phyloP scores from a whole-genome alignment of 768 basidiomycete genomes.

The Pleurotus cornucopiae region DNA sequence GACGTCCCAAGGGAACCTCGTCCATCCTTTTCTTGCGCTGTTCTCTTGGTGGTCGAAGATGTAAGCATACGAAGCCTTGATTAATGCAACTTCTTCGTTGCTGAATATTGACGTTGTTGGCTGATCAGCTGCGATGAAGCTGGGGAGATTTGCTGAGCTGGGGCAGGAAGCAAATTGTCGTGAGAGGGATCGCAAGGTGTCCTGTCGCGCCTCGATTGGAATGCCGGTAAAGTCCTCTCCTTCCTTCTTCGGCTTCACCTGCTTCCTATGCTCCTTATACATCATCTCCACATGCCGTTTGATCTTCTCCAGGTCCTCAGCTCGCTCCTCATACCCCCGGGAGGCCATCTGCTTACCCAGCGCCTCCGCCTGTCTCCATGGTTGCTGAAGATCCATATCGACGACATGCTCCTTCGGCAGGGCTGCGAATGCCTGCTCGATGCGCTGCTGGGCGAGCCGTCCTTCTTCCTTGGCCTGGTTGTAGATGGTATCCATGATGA shows the following conservation, averaged over 20 bases:
- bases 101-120: conserved; percentile 9
- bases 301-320: conserved; percentile 32
- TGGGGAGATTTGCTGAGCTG: conserved; percentile 14
- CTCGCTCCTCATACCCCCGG: conserved; percentile 15
- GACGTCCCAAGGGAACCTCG: conserved; percentile 48
- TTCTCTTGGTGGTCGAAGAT: conserved; percentile 24
- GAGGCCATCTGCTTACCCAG: conserved; percentile 17
- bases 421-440: conserved; percentile 4
- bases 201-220: conserved; percentile 43
- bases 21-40: conserved; percentile 15
- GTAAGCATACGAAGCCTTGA: conserved; percentile 49
- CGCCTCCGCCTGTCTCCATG: conserved; percentile 30
- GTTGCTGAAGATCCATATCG: conserved; percentile 24
- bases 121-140: not conserved
- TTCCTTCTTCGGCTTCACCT: not conserved
- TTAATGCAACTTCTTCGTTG: conserved; percentile 25
- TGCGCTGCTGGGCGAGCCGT: not conserved
- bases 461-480: not conserved
- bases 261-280: conserved; percentile 18
- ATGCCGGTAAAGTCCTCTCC: conserved; percentile 27
- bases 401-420: not conserved
- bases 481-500: conserved; percentile 26
- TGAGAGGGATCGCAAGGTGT: conserved; percentile 40
- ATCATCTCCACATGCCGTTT: conserved; percentile 34
- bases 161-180: conserved; percentile 33